Conservation (phyloP, 345 rosid genomes). For the Ricinus communis region DNA sequence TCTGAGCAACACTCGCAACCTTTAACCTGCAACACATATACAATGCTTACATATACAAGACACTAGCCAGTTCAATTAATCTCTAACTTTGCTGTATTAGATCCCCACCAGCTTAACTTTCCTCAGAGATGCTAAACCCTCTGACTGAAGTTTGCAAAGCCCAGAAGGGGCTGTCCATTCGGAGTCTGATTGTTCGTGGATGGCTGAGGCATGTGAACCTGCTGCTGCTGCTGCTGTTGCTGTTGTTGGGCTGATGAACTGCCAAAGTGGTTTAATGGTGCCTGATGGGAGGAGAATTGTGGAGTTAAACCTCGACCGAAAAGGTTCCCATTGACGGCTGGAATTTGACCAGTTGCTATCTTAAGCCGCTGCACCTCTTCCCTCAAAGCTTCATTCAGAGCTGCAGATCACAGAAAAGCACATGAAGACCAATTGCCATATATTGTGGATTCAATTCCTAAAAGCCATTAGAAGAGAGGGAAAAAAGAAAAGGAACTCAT, state of each 20-base stretch:
- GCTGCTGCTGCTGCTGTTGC: conserved; percentile 32
- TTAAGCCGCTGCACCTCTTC: conserved; percentile 93
- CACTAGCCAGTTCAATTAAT: conserved; percentile 13
- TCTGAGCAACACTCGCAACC: conserved; percentile 2
- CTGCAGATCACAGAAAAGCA: conserved; percentile 37
- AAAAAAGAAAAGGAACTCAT: neutral
- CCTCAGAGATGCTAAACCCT: conserved; percentile 9
- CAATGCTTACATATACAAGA: conserved; percentile 24
- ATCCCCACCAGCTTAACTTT: neutral
- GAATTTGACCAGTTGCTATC: conserved; percentile 67
- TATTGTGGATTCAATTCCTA: neutral
- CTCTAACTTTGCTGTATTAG: conserved; percentile 6
- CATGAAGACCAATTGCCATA: neutral
- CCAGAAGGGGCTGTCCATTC: conserved; percentile 45
- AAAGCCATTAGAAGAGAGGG: neutral
- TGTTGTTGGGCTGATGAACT: conserved; percentile 47
- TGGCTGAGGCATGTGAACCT: conserved; percentile 36
- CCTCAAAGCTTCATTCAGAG: conserved; percentile 71
- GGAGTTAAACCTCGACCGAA: conserved; percentile 43
- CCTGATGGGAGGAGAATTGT: conserved; percentile 51
- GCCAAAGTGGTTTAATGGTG: conserved; percentile 46
- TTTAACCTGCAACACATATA: conserved; percentile 20
- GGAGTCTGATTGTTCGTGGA: conserved; percentile 32
- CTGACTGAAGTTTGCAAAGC: conserved; percentile 30
- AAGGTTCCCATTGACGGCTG: conserved; percentile 57